Base-by-base conservation (phyloP, 495 filamentous ascomycete species). In the Aspergillus sparsus region DNA sequence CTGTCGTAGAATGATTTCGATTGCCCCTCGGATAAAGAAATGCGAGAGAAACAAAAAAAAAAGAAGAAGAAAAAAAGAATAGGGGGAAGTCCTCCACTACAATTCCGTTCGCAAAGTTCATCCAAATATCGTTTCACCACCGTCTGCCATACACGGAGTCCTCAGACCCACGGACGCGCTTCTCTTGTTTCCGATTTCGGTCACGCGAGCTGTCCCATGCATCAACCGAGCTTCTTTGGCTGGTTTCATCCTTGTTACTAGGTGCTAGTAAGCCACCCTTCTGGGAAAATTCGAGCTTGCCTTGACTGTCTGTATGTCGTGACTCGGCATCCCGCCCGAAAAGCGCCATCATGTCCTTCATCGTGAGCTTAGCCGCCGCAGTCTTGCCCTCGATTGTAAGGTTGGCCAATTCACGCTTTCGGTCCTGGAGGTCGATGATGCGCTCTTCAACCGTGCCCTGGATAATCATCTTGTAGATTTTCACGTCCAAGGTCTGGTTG, bases 381-480 rank as follows among this genome's bases (percentile, higher is more conserved):
- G 84, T 85, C 73, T 88, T 89, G 69, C 91, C 89, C 68, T 93
- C 92, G 60, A 96, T 90, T 11, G 92, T 88, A 56, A 87, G 82
- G 63, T 90, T 87, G 27, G 95, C 93, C 7, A 98, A 82, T 63
- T 89, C 84, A 18, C 93, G 83, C 77, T 98, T 98, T 68, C 91
- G 89, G 49, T 97, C 86, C 72, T 98, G 94, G 36, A 98, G 83
- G 50, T 88, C 91, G 5, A 98, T 72, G 64, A 98, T 98, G 49
- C 92, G 84, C 63, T 93, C 93, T 76, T 98, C 94, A 16, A 98
- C 93, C 1, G 89, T 90, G 56, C 84, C 81, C 55, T 82, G 83
- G 61, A 98, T 84, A 11, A 92, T 96, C 63, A 98, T 81, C 63
- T 92, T 93, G 80, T 96, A 98, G 55, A 98, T 92, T 21, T 91